Evolutionary conservation across 768 basidiomycete species (phyloP).

Genomic region (Boletus sp.): DNA sequence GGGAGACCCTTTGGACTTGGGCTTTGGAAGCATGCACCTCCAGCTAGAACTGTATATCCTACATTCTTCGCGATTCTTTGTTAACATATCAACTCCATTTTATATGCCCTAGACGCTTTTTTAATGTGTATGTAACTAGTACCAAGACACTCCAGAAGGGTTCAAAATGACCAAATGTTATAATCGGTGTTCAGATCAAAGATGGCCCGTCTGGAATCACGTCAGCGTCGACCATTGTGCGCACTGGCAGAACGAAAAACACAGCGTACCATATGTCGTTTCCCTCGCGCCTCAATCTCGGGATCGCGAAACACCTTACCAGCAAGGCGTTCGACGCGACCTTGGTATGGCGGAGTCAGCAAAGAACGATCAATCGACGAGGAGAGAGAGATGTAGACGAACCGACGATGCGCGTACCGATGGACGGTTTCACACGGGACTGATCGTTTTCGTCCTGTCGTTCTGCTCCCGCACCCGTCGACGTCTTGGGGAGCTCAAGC

Average conservation of each 20-base stretch:
- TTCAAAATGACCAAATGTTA: not conserved
- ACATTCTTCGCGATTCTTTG: not conserved
- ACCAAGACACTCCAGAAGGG: not conserved
- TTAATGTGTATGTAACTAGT: not conserved
- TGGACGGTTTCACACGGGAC: not conserved
- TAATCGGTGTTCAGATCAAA: not conserved
- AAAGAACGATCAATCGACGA: not conserved
- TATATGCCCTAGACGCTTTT: not conserved
- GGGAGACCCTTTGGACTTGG: not conserved
- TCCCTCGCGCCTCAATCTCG: constrained; percentile 18
- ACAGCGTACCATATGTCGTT: constrained; percentile 12
- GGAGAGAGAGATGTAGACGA: not conserved
- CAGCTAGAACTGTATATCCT: not conserved
- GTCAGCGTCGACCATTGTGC: not conserved
- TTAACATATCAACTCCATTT: not conserved
- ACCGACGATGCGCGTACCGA: constrained; percentile 10
- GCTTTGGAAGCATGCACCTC: not conserved
- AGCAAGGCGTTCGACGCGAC: constrained; percentile 17
- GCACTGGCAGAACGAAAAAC: not conserved
- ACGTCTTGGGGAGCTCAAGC: not conserved
- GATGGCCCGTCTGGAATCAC: constrained; percentile 1
- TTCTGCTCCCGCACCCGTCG: not conserved
- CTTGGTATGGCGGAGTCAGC: not conserved
- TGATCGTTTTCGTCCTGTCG: not conserved
- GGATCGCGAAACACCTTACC: constrained; percentile 21